Base-by-base conservation (phyloP, 257 asterid species). In the Salvia rosmarinus region DNA sequence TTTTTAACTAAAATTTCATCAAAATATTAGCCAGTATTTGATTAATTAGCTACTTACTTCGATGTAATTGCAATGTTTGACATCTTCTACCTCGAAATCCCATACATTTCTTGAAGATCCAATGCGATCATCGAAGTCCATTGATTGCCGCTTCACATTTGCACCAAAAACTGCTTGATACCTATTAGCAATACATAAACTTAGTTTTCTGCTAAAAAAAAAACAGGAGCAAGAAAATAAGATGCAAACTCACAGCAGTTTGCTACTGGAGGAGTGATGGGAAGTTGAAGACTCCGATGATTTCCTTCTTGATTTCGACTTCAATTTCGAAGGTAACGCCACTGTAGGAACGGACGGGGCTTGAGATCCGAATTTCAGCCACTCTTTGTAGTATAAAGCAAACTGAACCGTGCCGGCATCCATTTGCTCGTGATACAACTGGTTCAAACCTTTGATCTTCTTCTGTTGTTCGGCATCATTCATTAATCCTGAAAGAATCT, bases 321-420 rank as follows among this genome's bases (percentile, higher is more conserved):
- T 23, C 4, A 32, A 9, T 10, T 52, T 52, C 0, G 84, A 78
- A 65, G 96, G 92, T 84, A 88, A 81, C 28, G 88, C 87, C 32
- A 89, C 87, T 0, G 86, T 75, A 50, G 96, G 98, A 78, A 86
- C 21, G 20, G 89, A 61, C 21, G 98, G 96, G 66, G 87, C 78
- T 44, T 79, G 85, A 32, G 84, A 86, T 56, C 96, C 95, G 44
- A 84, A 73, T 77, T 86, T 87, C 21, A 92, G 92, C 96, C 96
- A 92, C 52, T 89, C 88, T 47, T 77, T 85, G 70, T 89, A 92
- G 71, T 89, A 91, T 4, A 70, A 32, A 69, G 98, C 94, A 70
- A 88, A 87, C 74, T 78, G 82, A 52, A 52, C 2, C 0, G 98
- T 91, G 5, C 98, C 92, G 64, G 19, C 65, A 77, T 91, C 96